Evolutionary conservation across 2,329 filamentous ascomycete genomes (phyloP), one percentile per base, ranked within the genome.

Genomic region (Fusarium sororula): DNA sequence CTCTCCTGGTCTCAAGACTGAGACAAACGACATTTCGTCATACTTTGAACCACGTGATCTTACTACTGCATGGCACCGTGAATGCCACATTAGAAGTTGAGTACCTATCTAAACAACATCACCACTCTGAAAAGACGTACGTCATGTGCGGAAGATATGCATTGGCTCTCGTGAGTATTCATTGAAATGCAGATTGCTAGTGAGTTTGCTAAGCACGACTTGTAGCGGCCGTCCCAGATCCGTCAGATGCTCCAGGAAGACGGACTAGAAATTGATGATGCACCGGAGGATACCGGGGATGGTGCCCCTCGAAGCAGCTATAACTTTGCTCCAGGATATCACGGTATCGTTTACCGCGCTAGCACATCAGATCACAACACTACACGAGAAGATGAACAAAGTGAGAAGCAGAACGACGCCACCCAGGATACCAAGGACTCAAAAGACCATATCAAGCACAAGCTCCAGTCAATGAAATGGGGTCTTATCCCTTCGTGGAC

Each of bases 401-500:
- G 71, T 28, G 57, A 70, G n/a, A 42, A 44, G 22, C 47, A 57
- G 7, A 50, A 56, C 13, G 11, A 38, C 14, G 17, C 47, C 22
- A 38, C 28, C 28, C 30, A 30, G 10, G 32, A 37, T 15, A 17
- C 58, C 22, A 22, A 30, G 8, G 28, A 53, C 13, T 6, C 30
- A 28, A 44, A 42, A n/a, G 24, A 39, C 24, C 28, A 35, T 69
- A 86, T 87, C 15, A 90, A 84, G 75, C 98, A 97, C 84, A 96
- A 93, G 81, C 85, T 99, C 14, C 95, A 98, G 81, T 88, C 91
- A 5, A 98, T 98, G 93, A 96, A 94, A 87, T 99, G 96, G 96
- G 96, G 96, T 0, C 87, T 99, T 12, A 87, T 98, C 20, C 96
- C 96, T 0, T 98, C 92, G 82, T 98, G 96, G 96, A 97, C 94